Evolutionary conservation across 163 green algal genomes (phyloP).

Genomic region (Chlamydomonas reinhardtii): DNA sequence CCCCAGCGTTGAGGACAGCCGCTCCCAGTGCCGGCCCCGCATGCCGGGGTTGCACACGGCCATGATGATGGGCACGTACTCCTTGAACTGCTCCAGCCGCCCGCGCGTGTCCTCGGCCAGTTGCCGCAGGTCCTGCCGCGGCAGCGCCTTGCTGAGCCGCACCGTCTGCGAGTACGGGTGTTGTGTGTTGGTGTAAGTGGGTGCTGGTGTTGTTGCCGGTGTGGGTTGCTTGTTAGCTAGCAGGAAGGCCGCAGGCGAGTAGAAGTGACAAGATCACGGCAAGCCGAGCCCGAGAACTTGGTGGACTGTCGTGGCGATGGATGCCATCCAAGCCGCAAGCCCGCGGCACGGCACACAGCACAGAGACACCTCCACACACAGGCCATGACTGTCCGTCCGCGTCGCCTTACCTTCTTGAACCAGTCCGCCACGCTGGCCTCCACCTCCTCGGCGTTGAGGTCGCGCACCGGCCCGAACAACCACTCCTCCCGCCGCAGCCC

Average conservation of each 20-base stretch:
- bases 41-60: conserved; percentile 69
- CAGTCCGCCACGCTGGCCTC: conserved; percentile 62
- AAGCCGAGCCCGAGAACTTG: too few species aligned
- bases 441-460: conserved; percentile 61
- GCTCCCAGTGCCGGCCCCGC: conserved; percentile 64
- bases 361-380: too few species aligned
- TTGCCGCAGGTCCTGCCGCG: conserved; percentile 49
- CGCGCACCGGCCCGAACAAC: conserved; percentile 61
- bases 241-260: too few species aligned
- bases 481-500: conserved; percentile 59
- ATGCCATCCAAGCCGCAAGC: too few species aligned
- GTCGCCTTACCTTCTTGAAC: conserved; percentile 71
- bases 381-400: too few species aligned
- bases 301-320: too few species aligned
- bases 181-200: not conserved
- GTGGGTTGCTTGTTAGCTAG: too few species aligned
- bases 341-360: too few species aligned
- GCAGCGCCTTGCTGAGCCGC: conserved; percentile 56
- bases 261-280: too few species aligned
- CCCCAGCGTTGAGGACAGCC: conserved; percentile 48
- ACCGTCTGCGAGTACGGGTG: conserved; percentile 34
- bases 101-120: conserved; percentile 58
- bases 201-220: too few species aligned
- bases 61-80: conserved; percentile 59
- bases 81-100: conserved; percentile 70